phyloP scores from a whole-genome alignment of 192 early-diverging fungal species.

The Backusella tarrabulga region DNA sequence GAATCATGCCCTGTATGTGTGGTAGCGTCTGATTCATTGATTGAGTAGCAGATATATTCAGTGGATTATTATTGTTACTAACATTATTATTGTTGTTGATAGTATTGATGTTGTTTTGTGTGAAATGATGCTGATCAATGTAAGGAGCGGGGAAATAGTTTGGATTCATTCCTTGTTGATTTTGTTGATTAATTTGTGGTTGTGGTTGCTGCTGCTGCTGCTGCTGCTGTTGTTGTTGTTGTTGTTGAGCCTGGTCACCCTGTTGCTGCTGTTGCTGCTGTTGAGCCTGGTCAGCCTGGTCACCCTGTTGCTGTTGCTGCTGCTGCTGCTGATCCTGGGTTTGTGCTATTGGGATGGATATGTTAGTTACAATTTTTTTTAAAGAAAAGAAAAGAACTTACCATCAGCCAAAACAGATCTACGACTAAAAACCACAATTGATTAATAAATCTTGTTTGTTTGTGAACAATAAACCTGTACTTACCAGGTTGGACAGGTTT shows the following conservation, averaged over 20 bases:
- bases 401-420: constrained; percentile 44
- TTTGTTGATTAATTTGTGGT: neutral
- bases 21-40: neutral
- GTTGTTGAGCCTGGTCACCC: neutral
- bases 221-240: neutral
- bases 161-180: neutral
- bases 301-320: neutral
- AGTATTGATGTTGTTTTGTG: neutral
- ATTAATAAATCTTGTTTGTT: neutral
- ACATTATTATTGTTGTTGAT: neutral
- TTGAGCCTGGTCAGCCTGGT: neutral
- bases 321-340: constrained; percentile 16
- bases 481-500: constrained; percentile 95
- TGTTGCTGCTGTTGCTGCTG: constrained; percentile 13
- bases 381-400: neutral
- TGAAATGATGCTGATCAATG: neutral
- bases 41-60: constrained; percentile 9
- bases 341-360: neutral
- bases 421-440: constrained; percentile 32
- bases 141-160: neutral
- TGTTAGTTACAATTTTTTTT: neutral
- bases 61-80: neutral
- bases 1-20: constrained; percentile 36
- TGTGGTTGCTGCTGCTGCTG: constrained; percentile 18
- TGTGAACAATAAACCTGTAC: neutral